Percentiles rank a stretch among this genome's conserved stretches.
These are phyloP conservation scores for Phaffia australis DNA, from an alignment of 768 basidiomycete species.

Conservation along the genomic window DNA sequence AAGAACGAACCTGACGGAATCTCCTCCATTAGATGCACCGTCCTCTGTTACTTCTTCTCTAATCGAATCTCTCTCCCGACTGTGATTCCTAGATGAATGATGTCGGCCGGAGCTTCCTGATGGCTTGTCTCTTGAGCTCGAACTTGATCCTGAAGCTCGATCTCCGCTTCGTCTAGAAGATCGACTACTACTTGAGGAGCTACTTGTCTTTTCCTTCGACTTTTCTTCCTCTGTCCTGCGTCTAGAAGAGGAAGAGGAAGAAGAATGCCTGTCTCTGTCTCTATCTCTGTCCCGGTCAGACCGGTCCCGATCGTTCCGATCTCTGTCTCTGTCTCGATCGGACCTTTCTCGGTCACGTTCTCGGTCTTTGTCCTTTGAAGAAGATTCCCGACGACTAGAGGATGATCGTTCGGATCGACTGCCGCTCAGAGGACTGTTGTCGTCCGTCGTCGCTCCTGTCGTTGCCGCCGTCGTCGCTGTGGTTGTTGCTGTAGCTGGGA, in stretches of 20 bases:
- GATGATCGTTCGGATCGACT: neutral
- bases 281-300: neutral
- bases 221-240: slow-evolving; percentile 1
- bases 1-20: neutral
- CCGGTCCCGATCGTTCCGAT: neutral
- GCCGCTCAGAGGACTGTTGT: neutral
- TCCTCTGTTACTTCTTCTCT: too few relatives aligned
- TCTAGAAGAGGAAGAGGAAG: neutral
- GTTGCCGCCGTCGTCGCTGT: neutral
- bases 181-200: neutral
- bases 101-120: neutral
- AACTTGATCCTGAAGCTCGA: neutral
- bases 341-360: slow-evolving; percentile 6
- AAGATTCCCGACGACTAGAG: neutral
- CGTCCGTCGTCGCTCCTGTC: neutral
- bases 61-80: too few relatives aligned
- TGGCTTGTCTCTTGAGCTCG: neutral
- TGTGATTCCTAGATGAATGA: neutral
- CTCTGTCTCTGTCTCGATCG: slow-evolving; percentile 3
- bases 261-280: neutral
- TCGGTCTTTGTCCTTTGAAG: neutral
- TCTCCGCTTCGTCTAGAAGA: neutral
- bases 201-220: neutral
- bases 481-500: neutral
- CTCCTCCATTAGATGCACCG: neutral